phyloP scores from a whole-genome alignment of 2,329 filamentous ascomycete species.

The Cytospora piceicola region DNA sequence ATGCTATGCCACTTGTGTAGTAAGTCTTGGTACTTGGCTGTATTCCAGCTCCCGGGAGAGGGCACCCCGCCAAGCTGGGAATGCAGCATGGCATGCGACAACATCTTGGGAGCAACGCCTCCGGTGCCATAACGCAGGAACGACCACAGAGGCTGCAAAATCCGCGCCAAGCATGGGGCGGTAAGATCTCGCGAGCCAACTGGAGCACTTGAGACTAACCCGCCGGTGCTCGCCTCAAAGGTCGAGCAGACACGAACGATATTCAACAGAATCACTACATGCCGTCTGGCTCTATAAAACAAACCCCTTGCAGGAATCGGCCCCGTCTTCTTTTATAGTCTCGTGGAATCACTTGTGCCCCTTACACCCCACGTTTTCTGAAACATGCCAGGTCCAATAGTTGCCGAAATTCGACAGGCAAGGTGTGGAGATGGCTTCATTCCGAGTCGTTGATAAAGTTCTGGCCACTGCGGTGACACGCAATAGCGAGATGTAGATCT shows the following conservation, averaged over 20 bases:
- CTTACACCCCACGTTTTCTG: slow-evolving; percentile 16
- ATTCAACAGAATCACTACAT: slow-evolving; percentile 6
- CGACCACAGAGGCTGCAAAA: not conserved
- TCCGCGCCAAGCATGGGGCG: not conserved
- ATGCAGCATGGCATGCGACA: slow-evolving; percentile 4
- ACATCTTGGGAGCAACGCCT: not conserved
- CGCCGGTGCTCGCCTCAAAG: slow-evolving; percentile 8
- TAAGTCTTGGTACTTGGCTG: slow-evolving; percentile 3
- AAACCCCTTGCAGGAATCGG: slow-evolving; percentile 1
- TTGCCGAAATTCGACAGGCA: not conserved
- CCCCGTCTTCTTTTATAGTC: slow-evolving; percentile 5
- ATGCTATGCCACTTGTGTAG: not conserved
- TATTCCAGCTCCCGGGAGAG: not conserved
- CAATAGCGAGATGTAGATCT: not conserved
- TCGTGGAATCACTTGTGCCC: slow-evolving; percentile 13
- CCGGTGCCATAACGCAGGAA: not conserved
- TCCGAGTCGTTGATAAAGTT: not conserved
- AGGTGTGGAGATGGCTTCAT: not conserved
- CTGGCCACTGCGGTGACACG: not conserved
- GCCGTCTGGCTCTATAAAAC: slow-evolving; percentile 12
- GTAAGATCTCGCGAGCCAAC: slow-evolving; percentile 3
- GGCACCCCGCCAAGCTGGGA: slow-evolving; percentile 7
- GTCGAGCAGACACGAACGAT: slow-evolving; percentile 11
- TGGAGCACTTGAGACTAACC: not conserved
- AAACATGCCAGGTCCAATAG: slow-evolving; percentile 9